phyloP scores from a whole-genome alignment of 495 filamentous ascomycete genomes.

The Eremomyces bilateralis region DNA sequence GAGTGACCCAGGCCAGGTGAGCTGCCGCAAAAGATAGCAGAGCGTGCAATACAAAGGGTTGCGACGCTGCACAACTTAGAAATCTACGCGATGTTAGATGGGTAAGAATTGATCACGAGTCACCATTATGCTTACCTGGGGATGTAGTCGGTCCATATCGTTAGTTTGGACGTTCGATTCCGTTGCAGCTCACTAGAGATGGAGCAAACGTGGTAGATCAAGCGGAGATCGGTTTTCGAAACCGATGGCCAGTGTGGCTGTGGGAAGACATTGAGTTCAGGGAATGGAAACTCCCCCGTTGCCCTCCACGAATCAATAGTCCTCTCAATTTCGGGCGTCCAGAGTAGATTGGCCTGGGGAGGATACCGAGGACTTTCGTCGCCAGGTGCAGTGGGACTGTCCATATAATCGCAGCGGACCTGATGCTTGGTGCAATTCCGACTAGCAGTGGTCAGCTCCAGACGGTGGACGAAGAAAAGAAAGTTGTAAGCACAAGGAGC shows the following conservation, averaged over 20 bases:
- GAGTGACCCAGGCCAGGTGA: slow-evolving; percentile 70
- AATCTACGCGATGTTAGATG: slow-evolving; percentile 33
- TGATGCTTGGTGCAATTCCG: slow-evolving; percentile 98
- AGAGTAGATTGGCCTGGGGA: slow-evolving; percentile 56
- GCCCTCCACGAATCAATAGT: slow-evolving; percentile 65
- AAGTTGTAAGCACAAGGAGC: not conserved
- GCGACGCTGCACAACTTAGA: slow-evolving; percentile 55
- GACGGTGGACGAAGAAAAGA: not conserved
- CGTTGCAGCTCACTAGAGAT: slow-evolving; percentile 64
- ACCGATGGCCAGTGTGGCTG: slow-evolving; percentile 40
- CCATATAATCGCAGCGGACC: slow-evolving; percentile 93
- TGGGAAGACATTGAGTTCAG: slow-evolving; percentile 50
- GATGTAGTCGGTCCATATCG: slow-evolving; percentile 79
- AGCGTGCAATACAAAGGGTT: slow-evolving; percentile 82
- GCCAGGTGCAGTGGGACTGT: slow-evolving; percentile 39
- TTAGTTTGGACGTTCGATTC: slow-evolving; percentile 56
- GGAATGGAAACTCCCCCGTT: slow-evolving; percentile 74
- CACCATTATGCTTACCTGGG: slow-evolving; percentile 45
- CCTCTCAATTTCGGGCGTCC: slow-evolving; percentile 58
- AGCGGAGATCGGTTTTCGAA: slow-evolving; percentile 53
- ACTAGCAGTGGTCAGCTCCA: slow-evolving; percentile 23
- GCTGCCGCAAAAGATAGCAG: slow-evolving; percentile 77
- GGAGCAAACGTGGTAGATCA: slow-evolving; percentile 78
- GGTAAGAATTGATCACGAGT: not conserved
- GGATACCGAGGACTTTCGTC: slow-evolving; percentile 32